Conservation (phyloP, 176 grass and related monocot species). For the Aegilops speltoides region DNA sequence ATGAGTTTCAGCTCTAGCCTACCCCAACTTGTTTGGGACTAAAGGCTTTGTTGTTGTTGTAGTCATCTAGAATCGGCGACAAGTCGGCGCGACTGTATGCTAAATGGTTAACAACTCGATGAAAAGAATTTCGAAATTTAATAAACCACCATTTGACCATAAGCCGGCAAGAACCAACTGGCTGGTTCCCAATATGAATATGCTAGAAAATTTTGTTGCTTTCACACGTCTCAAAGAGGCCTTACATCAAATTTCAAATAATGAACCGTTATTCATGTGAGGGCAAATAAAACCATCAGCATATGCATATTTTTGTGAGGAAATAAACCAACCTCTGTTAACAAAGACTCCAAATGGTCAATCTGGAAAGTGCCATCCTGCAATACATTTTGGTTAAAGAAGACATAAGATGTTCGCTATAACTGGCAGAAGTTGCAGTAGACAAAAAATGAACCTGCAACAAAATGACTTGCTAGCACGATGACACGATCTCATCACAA, state of each 20-base stretch:
- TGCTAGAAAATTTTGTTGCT: neutral
- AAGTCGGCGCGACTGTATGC: neutral
- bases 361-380: slow-evolving; percentile 91
- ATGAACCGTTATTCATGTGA: slow-evolving; percentile 15
- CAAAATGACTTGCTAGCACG: slow-evolving; percentile 4
- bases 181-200: neutral
- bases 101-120: neutral
- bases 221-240: slow-evolving; percentile 1
- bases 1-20: too few species aligned
- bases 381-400: slow-evolving; percentile 26
- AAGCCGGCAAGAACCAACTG: neutral
- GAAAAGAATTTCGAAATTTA: neutral
- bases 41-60: too few species aligned
- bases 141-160: neutral
- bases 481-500: neutral
- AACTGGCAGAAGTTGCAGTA: slow-evolving; percentile 27
- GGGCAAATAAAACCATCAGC: neutral
- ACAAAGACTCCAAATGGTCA: slow-evolving; percentile 89
- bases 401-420: slow-evolving; percentile 26
- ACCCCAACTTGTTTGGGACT: too few species aligned
- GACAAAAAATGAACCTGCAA: slow-evolving; percentile 24
- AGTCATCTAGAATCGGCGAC: neutral
- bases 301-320: neutral
- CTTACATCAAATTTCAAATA: neutral
- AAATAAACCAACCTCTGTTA: slow-evolving; percentile 71